Percentiles rank a stretch among this genome's conserved stretches.
These are phyloP conservation scores for Arabidopsis hybrid DNA, from an alignment of 441 rosid species.

Conservation along the genomic window DNA sequence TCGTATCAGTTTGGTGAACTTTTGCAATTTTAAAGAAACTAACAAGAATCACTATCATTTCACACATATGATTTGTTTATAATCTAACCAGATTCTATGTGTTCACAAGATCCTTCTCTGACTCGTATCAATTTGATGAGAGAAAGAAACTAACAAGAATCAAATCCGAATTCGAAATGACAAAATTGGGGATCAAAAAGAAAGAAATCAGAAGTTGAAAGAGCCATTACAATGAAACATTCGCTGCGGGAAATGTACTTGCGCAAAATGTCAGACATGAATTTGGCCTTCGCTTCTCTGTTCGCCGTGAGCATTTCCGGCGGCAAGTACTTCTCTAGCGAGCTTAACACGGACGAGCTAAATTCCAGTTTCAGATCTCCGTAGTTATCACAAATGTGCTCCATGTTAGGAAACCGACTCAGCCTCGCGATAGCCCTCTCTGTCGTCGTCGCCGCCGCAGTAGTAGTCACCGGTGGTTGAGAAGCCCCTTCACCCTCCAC, in stretches of 20 bases:
- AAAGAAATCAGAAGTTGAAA: slow-evolving; percentile 8
- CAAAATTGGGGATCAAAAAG: not conserved
- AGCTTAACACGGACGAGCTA: not conserved
- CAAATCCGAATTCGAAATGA: not conserved
- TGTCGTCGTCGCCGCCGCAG: no score
- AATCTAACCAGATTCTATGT: not conserved
- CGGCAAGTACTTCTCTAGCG: slow-evolving; percentile 78
- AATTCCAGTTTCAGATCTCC: slow-evolving; percentile 59
- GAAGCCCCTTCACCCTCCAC: slow-evolving; percentile 42
- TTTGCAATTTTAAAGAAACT: not conserved
- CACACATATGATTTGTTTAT: no score
- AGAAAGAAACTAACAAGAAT: not conserved
- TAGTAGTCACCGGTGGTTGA: not conserved
- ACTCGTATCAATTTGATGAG: not conserved
- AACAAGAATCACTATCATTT: not conserved
- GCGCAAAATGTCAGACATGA: slow-evolving; percentile 71
- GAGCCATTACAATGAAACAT: slow-evolving; percentile 55
- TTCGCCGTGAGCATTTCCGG: slow-evolving; percentile 49
- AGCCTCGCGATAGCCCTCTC: not conserved
- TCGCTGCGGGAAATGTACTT: slow-evolving; percentile 54
- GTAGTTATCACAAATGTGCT: slow-evolving; percentile 71
- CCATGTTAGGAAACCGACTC: slow-evolving; percentile 54
- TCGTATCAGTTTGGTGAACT: not conserved
- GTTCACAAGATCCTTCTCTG: not conserved
- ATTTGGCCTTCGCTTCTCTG: slow-evolving; percentile 67